A percentile compares a stretch with the other conserved stretches of the same genome.
phyloP scores from a whole-genome alignment of 768 basidiomycete species.

The Lactifluus hygrophoroides region DNA sequence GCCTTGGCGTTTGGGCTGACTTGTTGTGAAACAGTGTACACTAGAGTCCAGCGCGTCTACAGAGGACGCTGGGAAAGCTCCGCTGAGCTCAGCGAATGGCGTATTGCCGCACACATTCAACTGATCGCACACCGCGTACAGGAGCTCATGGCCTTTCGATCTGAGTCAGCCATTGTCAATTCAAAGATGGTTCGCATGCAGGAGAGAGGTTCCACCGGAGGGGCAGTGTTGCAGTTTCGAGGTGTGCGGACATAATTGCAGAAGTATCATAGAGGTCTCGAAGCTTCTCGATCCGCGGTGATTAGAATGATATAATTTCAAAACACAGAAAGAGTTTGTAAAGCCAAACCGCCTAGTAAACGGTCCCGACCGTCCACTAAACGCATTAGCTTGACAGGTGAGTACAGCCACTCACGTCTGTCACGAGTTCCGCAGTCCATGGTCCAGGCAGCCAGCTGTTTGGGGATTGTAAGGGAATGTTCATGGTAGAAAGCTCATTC shows the following conservation, averaged over 20 bases:
- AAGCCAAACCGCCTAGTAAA: neutral
- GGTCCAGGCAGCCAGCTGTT: slow-evolving; percentile 21
- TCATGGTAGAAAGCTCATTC: slow-evolving; percentile 26
- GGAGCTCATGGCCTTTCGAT: slow-evolving; percentile 28
- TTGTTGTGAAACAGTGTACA: slow-evolving; percentile 37
- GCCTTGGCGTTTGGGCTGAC: neutral
- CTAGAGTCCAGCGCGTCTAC: slow-evolving; percentile 24
- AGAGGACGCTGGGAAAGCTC: slow-evolving; percentile 39
- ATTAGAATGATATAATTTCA: neutral
- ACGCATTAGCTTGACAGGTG: neutral
- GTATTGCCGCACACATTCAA: slow-evolving; percentile 47
- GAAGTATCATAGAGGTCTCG: slow-evolving; percentile 27
- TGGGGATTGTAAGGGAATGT: slow-evolving; percentile 28
- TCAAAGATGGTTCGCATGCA: neutral
- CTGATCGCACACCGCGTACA: slow-evolving; percentile 38
- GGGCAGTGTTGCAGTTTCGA: slow-evolving; percentile 32
- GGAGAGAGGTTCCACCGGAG: slow-evolving; percentile 21
- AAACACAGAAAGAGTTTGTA: neutral
- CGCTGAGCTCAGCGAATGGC: slow-evolving; percentile 49
- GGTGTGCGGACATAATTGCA: slow-evolving; percentile 31
- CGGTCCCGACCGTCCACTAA: neutral
- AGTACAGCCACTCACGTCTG: slow-evolving; percentile 22
- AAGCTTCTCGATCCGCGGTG: slow-evolving; percentile 16
- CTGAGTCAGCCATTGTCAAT: slow-evolving; percentile 23
- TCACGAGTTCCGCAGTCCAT: slow-evolving; percentile 25